phyloP scores from a whole-genome alignment of 1,284 basidiomycete genomes.

The Athelia sp. region DNA sequence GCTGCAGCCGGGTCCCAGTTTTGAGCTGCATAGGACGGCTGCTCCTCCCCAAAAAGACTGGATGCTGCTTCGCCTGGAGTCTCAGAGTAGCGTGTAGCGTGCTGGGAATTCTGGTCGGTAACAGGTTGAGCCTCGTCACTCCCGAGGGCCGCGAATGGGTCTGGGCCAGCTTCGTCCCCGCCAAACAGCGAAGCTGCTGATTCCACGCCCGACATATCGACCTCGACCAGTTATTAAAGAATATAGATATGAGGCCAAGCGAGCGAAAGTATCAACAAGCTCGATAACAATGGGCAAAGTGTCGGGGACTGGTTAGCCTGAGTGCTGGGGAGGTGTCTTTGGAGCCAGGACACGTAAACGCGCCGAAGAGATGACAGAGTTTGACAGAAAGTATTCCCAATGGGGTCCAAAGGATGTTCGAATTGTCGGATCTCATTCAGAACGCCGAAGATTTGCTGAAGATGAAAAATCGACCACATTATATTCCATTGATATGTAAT shows the following conservation, averaged over 20 bases:
- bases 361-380: too few relatives aligned
- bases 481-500: too few relatives aligned
- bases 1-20: conserved; percentile 20
- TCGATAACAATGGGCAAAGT: too few relatives aligned
- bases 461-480: too few relatives aligned
- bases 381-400: too few relatives aligned
- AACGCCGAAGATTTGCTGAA: too few relatives aligned
- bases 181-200: conserved; percentile 77
- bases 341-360: too few relatives aligned
- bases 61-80: conserved; percentile 24
- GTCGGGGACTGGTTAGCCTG: too few relatives aligned
- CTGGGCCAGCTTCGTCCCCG: conserved; percentile 49
- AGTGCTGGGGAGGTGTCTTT: too few relatives aligned
- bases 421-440: too few relatives aligned
- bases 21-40: conserved; percentile 25
- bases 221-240: not conserved
- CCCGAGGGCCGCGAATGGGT: conserved; percentile 64
- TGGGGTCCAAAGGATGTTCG: too few relatives aligned
- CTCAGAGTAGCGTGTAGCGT: conserved; percentile 9
- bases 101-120: conserved; percentile 15
- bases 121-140: conserved; percentile 23
- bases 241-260: not conserved
- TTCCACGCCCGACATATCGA: conserved; percentile 58
- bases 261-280: not conserved
- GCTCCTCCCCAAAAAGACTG: conserved; percentile 20